phyloP scores from a whole-genome alignment of 2,329 filamentous ascomycete species.

The Colletotrichum horii region DNA sequence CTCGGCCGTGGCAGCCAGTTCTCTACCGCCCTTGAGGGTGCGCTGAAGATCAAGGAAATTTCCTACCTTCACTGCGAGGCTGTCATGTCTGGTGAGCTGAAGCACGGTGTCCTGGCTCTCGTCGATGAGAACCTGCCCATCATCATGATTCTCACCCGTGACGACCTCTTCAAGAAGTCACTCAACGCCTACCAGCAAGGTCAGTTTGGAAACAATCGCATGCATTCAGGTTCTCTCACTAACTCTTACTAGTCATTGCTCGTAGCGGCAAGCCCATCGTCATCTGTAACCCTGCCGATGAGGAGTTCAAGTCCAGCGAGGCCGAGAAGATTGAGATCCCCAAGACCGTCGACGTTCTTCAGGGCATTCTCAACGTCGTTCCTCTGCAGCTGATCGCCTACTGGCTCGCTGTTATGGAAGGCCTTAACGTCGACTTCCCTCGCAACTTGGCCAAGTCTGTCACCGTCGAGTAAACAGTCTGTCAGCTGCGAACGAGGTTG shows the following conservation, averaged over 20 bases:
- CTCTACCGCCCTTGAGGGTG: conserved; percentile 95
- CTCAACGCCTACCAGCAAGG: conserved; percentile 98
- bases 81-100: conserved; percentile 99
- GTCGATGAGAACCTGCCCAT: conserved; percentile 99
- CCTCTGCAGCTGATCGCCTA: conserved; percentile 98
- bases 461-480: conserved; percentile 82
- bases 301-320: conserved; percentile 86
- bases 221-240: not conserved
- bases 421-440: conserved; percentile 97
- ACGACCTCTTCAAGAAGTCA: conserved; percentile 97
- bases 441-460: conserved; percentile 99
- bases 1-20: conserved; percentile 96
- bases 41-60: conserved; percentile 99
- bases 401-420: conserved; percentile 96
- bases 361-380: conserved; percentile 97
- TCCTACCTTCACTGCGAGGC: conserved; percentile 99
- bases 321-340: conserved; percentile 98
- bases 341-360: conserved; percentile 91
- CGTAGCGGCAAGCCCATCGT: conserved; percentile 96
- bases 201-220: conserved; percentile 46
- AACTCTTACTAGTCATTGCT: conserved; percentile 75
- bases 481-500: not conserved
- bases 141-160: conserved; percentile 98
- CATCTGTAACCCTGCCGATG: conserved; percentile 91
- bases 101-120: conserved; percentile 96